Evolutionary conservation across 495 filamentous ascomycete species (phyloP).

Genomic region (Oidiodendron maius): DNA sequence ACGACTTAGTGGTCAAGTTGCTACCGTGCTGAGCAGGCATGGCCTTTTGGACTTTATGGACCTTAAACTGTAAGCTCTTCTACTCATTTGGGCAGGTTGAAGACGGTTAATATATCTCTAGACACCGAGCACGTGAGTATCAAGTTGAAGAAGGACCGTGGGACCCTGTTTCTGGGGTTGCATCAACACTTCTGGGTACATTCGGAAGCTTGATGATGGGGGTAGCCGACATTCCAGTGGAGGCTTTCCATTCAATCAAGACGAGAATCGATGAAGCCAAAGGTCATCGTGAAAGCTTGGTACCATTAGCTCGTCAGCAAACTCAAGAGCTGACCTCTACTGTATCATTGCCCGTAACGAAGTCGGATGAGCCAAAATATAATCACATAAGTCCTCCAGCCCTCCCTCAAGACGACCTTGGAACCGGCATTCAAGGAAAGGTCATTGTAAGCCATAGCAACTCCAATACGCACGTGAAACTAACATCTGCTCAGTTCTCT

Average conservation of each 20-base stretch:
- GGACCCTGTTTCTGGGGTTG: constrained; percentile 48
- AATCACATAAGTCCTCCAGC: too few species aligned
- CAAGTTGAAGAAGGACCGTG: background rate
- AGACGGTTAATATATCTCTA: constrained; percentile 9
- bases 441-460: too few species aligned
- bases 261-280: constrained; percentile 23
- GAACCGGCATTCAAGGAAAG: too few species aligned
- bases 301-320: too few species aligned
- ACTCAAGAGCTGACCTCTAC: too few species aligned
- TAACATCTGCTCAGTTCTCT: too few species aligned
- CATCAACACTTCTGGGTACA: constrained; percentile 55
- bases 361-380: too few species aligned
- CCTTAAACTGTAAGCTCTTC: background rate
- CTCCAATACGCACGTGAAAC: too few species aligned
- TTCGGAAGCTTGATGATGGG: constrained; percentile 54
- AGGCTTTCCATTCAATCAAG: constrained; percentile 24
- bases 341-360: too few species aligned
- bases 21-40: background rate
- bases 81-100: constrained; percentile 36
- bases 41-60: background rate
- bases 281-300: background rate
- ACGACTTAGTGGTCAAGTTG: background rate
- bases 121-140: background rate
- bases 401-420: too few species aligned
- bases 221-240: constrained; percentile 52